Evolutionary conservation across 495 filamentous ascomycete genomes (phyloP), one percentile per base, ranked within the genome.

Genomic region (Filosporella fistucella): DNA sequence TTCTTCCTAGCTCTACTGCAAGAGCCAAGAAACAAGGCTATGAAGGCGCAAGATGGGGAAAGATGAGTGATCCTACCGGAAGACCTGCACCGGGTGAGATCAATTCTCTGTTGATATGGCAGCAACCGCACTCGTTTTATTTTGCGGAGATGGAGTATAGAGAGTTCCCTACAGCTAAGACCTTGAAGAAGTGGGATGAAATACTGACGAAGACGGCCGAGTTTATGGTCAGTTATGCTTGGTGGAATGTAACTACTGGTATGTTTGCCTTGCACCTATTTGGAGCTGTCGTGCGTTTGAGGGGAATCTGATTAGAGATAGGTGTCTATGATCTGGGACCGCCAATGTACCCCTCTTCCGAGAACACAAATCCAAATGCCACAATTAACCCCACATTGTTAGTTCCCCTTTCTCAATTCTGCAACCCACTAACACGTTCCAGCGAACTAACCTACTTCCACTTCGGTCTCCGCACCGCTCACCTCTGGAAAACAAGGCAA

Each of bases 41-140:
- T 51, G 47, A 52, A 1, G 77, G 76, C 3, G 72, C 75, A 8
- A 67, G 74, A 42, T 72, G 74, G 69, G 75, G 77, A 7, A 81
- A 81, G 58, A 79, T 79, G 75, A 77, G 68, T 6, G 77, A 79
- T 54, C 70, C 76, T 0, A 68, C 69, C 3, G 76, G 77, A 37
- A 61, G 75, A 42, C 69, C 65, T 32, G 74, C 76, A 10, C 77
- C 77, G 7, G 77, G 75, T 13, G 72, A 77, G 49, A 78, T 78
- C 53, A 77, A 78, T 56, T 64, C 62, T 13, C 56, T 78, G 20
- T 55, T 78, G 17, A 75, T 77, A 43, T 78, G 75, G 75, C 75
- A 78, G 48, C 75, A 78, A 50, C 72, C 72, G 28, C 73, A 77
- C 49, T 62, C 70, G 7, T 69, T 77, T 63, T 72, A 69, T 45